Conservation (phyloP, 2,329 filamentous ascomycete genomes). For the Hypoxylon sp. region DNA sequence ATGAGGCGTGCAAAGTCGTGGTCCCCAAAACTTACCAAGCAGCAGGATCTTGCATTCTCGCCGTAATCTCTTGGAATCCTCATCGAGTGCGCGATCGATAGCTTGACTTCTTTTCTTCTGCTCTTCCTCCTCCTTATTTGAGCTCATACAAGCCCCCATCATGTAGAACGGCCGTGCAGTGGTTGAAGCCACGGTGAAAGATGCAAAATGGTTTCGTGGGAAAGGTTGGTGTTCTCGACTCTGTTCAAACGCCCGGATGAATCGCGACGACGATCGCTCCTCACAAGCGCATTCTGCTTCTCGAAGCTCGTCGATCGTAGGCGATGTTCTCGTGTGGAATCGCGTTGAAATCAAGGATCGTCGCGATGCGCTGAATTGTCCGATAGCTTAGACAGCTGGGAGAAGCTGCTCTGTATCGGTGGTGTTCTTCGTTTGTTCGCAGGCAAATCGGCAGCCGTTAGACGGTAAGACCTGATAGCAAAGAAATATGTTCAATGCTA, state of each 20-base stretch:
- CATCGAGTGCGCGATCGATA: conserved; percentile 92
- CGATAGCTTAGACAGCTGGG: neutral
- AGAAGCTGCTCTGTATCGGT: neutral
- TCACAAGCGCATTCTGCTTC: conserved; percentile 22
- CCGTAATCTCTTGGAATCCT: conserved; percentile 90
- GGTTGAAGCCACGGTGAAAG: too few relatives aligned
- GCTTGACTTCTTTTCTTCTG: conserved; percentile 96
- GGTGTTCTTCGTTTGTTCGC: too few relatives aligned
- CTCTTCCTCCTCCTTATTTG: conserved; percentile 84
- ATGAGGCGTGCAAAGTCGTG: neutral
- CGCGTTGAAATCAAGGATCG: too few relatives aligned
- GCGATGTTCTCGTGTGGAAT: conserved; percentile 8
- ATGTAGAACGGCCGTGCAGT: conserved; percentile 32
- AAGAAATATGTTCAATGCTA: conserved; percentile 10
- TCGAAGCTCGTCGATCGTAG: conserved; percentile 5
- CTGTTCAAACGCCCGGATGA: conserved; percentile 18
- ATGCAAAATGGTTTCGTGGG: neutral
- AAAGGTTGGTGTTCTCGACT: conserved; percentile 11
- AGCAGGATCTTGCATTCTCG: conserved; percentile 99
- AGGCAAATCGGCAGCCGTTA: too few relatives aligned
- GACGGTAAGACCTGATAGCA: conserved; percentile 1
- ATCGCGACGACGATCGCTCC: conserved; percentile 1
- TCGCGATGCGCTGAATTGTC: conserved; percentile 10
- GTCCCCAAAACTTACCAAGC: conserved; percentile 74
- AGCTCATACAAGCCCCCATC: conserved; percentile 96